Base-by-base conservation (phyloP, 2,329 filamentous ascomycete species). In the Neocatenulostroma microsporum region DNA sequence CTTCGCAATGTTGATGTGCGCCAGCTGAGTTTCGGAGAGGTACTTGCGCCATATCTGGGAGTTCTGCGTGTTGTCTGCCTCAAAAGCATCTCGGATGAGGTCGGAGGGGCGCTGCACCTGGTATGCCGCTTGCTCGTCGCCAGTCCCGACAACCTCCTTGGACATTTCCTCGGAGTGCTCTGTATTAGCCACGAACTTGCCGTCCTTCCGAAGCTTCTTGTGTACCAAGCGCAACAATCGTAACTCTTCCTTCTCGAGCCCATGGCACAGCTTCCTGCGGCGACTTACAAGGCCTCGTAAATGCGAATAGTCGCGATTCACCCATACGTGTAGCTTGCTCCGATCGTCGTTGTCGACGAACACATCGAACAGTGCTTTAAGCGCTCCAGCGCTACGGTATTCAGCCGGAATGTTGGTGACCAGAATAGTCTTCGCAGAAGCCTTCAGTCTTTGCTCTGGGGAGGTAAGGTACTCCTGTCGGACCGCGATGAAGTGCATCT, bases 361-460 rank as follows among this genome's bases (percentile, higher is more conserved):
- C 29, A 55, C 53, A 25, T 52, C 55, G 31, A 53, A 58, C 15
- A 56, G 42, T 31, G 45, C 46, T 37, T 48, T 49, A 35, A 58
- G 34, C 18, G 51, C 51, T 27, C 50, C 48, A 18, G 43, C 46
- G 17, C 46, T 55, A 38, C 50, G 53, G 20, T 51, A 43, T 17
- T 45, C 39, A 41, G 38, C 41, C 33, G 56, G 57, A 37, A 60
- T 58, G 28, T 55, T 51, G 20, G 54, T 55, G 30, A 60, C 49
- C 20, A 60, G 50, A 33, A 60, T 47, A 7, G 54, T 57, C 26
- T 49, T 53, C 30, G 47, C 50, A 24, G 49, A 54, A 36, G 49
- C 54, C 36, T 53, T 52, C 33, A 57, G 37, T 37, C 52, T 47
- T 32, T 56, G 53, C 29, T 44, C 45, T 17, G 45, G 40, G 30